These are phyloP conservation scores for Trametes cubensis DNA, from an alignment of 768 basidiomycete species.

Conservation along the genomic window DNA sequence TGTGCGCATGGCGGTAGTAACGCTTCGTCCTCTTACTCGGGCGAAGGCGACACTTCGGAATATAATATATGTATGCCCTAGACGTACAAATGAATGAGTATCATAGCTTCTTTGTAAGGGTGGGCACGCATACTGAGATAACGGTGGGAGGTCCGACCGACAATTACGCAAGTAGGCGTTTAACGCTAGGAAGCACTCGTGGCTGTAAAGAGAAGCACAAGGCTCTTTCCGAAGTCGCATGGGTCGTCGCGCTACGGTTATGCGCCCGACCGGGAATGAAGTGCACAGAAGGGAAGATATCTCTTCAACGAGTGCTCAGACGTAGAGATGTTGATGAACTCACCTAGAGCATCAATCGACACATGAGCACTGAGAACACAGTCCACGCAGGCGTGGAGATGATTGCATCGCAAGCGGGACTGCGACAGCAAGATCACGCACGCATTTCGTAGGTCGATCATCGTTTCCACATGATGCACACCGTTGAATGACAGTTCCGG, in stretches of 20 bases:
- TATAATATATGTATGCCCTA: not conserved
- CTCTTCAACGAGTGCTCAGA: not conserved
- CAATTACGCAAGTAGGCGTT: not conserved
- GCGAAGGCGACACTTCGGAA: not conserved
- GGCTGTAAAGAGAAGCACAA: conserved; percentile 14
- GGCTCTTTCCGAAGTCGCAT: conserved; percentile 4
- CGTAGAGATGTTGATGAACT: not conserved
- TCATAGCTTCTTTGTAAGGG: no score
- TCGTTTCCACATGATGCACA: not conserved
- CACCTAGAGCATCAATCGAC: not conserved
- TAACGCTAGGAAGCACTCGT: not conserved
- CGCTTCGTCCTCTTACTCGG: no score
- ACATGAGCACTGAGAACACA: not conserved
- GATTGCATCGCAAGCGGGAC: not conserved
- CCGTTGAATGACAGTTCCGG: not conserved
- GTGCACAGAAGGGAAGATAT: not conserved
- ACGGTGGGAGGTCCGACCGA: conserved; percentile 3
- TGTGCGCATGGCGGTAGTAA: no score
- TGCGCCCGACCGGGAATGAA: not conserved
- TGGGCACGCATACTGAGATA: not conserved
- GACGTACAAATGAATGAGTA: not conserved
- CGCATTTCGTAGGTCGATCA: not conserved
- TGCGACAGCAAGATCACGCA: not conserved
- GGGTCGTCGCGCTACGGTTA: not conserved
- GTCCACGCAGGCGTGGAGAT: conserved; percentile 1